Evolutionary conservation across 2,329 filamentous ascomycete species (phyloP).

Genomic region (Zymoseptoria brevis): DNA sequence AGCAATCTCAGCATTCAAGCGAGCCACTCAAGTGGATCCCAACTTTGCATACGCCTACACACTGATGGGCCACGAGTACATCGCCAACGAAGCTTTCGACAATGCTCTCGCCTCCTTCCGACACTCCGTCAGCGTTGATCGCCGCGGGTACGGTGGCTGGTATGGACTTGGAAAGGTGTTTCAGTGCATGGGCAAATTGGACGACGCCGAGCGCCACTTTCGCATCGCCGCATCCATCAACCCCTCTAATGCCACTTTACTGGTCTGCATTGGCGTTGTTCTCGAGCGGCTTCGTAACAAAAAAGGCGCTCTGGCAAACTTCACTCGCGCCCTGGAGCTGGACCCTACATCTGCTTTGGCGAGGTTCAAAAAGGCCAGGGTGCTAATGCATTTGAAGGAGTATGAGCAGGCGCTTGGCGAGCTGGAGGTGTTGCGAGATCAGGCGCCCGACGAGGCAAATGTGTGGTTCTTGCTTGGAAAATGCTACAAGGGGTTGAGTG

Average conservation of each 20-base stretch:
- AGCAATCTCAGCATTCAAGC: conserved; percentile 86
- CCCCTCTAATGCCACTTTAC: conserved; percentile 82
- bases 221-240: conserved; percentile 82
- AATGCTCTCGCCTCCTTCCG: conserved; percentile 86
- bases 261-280: conserved; percentile 81
- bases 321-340: conserved; percentile 71
- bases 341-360: conserved; percentile 75
- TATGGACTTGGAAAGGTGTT: conserved; percentile 75
- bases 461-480: conserved; percentile 92
- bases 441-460: conserved; percentile 89
- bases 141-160: conserved; percentile 95
- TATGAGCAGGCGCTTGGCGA: conserved; percentile 69
- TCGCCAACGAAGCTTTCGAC: conserved; percentile 94
- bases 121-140: conserved; percentile 74
- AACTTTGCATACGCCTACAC: conserved; percentile 95
- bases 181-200: conserved; percentile 41
- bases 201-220: conserved; percentile 88
- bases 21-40: conserved; percentile 82
- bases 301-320: conserved; percentile 69
- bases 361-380: conserved; percentile 86
- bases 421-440: conserved; percentile 77
- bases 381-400: conserved; percentile 66
- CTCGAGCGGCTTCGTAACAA: conserved; percentile 83
- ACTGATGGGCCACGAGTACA: conserved; percentile 89
- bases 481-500: conserved; percentile 52